Evolutionary conservation across 1,284 basidiomycete species (phyloP).

Genomic region (Ustilago shanxiensis): DNA sequence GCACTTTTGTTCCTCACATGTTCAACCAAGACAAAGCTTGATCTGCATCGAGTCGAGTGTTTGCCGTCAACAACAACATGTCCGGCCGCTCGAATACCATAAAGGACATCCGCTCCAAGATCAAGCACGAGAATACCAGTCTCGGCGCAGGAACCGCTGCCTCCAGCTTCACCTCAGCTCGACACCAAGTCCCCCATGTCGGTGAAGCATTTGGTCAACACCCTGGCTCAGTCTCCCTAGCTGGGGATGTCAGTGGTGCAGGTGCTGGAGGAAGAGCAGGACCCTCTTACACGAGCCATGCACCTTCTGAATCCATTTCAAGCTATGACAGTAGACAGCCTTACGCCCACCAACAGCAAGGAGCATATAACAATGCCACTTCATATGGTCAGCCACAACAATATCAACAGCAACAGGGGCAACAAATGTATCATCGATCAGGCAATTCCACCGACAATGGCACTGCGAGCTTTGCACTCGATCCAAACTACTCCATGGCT

Average conservation of each 20-base stretch:
- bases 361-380: constrained; percentile 3
- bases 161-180: constrained; percentile 37
- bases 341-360: constrained; percentile 14
- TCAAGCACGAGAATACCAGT: constrained; percentile 65
- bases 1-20: neutral
- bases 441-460: constrained; percentile 24
- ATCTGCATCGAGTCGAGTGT: neutral
- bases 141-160: constrained; percentile 62
- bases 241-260: neutral
- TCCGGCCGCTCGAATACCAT: constrained; percentile 41
- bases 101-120: constrained; percentile 65
- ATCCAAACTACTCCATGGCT: constrained; percentile 20
- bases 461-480: constrained; percentile 46
- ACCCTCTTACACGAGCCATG: constrained; percentile 47
- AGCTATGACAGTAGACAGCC: constrained; percentile 42
- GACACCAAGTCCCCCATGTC: constrained; percentile 34
- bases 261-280: constrained; percentile 29
- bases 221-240: constrained; percentile 31
- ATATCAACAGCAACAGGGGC: constrained; percentile 8
- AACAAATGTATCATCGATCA: neutral
- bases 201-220: constrained; percentile 48
- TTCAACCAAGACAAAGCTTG: neutral
- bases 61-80: constrained; percentile 15
- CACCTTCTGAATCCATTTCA: constrained; percentile 53
- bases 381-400: constrained; percentile 11